Conservation (phyloP, 768 basidiomycete species). For the Plicaturopsis crispa region DNA sequence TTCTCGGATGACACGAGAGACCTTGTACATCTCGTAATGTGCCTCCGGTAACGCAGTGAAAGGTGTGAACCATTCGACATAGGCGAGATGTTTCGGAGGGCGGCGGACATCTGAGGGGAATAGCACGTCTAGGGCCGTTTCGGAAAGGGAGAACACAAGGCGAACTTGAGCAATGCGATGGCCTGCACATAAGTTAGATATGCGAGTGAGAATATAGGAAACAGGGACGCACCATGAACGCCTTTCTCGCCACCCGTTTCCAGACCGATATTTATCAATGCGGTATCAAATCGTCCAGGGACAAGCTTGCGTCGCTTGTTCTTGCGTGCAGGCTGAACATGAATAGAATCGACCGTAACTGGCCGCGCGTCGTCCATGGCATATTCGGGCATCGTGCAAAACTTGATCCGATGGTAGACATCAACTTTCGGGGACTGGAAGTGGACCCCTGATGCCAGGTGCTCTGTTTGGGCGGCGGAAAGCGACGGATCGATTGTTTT, state of each 20-base stretch:
- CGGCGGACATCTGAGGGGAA: no score
- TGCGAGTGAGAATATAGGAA: neutral
- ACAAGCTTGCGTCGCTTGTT: constrained; percentile 9
- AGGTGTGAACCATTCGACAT: constrained; percentile 9
- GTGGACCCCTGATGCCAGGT: no score
- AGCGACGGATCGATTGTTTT: no score
- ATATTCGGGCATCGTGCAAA: constrained; percentile 3
- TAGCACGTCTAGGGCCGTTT: neutral
- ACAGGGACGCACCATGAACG: neutral
- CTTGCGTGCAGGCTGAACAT: constrained; percentile 1
- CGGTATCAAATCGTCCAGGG: constrained; percentile 28
- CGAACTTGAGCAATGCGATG: constrained; percentile 7
- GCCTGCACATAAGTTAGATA: constrained; percentile 6
- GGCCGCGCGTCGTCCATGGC: neutral
- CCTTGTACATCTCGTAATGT: constrained; percentile 17
- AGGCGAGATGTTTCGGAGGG: constrained; percentile 5
- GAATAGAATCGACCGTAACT: neutral
- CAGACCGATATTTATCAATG: no score
- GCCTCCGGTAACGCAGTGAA: constrained; percentile 9
- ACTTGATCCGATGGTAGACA: constrained; percentile 8
- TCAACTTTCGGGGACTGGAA: constrained; percentile 6
- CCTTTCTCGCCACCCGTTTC: no score
- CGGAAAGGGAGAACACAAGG: constrained; percentile 6
- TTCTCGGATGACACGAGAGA: constrained; percentile 6
- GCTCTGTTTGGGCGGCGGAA: no score